Percentiles rank a stretch among this genome's conserved stretches.
phyloP scores from a whole-genome alignment of 2,329 filamentous ascomycete genomes.

The Trichophyton schoenleinii region DNA sequence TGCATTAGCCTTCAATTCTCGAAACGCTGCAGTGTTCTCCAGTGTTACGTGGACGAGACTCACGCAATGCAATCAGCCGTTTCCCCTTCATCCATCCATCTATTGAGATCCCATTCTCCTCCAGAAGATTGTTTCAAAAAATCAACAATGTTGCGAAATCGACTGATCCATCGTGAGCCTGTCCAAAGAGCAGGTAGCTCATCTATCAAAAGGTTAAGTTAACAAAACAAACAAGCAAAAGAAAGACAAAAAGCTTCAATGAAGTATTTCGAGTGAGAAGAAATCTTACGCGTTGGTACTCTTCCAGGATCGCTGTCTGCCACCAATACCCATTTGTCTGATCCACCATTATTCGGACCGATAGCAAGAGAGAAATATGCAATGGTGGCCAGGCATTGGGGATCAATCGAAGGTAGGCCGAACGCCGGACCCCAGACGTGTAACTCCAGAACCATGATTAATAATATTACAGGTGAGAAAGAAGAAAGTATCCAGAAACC shows the following conservation, averaged over 20 bases:
- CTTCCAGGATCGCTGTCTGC: constrained; percentile 60
- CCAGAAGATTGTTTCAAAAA: constrained; percentile 37
- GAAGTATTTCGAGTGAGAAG: neutral
- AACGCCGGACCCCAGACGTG: constrained; percentile 88
- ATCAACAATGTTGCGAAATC: constrained; percentile 42
- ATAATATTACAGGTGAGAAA: neutral
- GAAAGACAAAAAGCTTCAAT: neutral
- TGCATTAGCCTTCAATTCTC: neutral
- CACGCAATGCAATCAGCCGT: constrained; percentile 41
- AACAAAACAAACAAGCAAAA: neutral
- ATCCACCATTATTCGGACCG: constrained; percentile 21
- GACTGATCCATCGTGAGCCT: constrained; percentile 40
- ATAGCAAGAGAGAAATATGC: constrained; percentile 59
- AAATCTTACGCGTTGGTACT: constrained; percentile 54
- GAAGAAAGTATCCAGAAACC: neutral
- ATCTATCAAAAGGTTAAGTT: constrained; percentile 25
- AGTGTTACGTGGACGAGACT: constrained; percentile 12
- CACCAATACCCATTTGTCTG: constrained; percentile 53
- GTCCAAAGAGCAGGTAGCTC: constrained; percentile 47
- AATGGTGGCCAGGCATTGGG: constrained; percentile 76
- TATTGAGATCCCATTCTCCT: constrained; percentile 39
- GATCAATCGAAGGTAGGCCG: constrained; percentile 75
- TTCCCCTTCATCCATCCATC: constrained; percentile 29
- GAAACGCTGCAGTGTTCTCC: neutral
- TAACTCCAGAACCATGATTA: constrained; percentile 52